A percentile compares a stretch with the other conserved stretches of the same genome.
These are phyloP conservation scores for Dactylellina leptospora DNA, from an alignment of 2,329 filamentous ascomycete genomes.

Conservation along the genomic window DNA sequence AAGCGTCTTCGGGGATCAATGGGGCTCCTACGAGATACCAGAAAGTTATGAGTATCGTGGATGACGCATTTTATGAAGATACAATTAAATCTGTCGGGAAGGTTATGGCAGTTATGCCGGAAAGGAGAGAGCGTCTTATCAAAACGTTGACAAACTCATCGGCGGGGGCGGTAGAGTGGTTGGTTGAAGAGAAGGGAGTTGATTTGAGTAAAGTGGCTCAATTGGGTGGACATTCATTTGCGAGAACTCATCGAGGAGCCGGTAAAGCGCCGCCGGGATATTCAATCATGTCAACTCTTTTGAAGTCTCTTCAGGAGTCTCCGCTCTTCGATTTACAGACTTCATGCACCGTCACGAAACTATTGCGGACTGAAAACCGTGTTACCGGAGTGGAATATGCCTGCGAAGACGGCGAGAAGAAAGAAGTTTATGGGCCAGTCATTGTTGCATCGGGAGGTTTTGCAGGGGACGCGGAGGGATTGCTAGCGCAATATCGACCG, in stretches of 20 bases:
- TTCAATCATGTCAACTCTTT: conserved; percentile 67
- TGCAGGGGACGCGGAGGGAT: conserved; percentile 68
- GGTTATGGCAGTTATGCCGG: conserved; percentile 45
- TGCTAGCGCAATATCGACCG: conserved; percentile 68
- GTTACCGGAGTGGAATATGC: conserved; percentile 67
- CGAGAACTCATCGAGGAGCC: conserved; percentile 69
- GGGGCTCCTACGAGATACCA: conserved; percentile 70
- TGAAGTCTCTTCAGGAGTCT: conserved; percentile 65
- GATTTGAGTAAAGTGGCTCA: conserved; percentile 69
- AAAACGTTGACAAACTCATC: conserved; percentile 64
- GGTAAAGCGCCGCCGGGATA: conserved; percentile 69
- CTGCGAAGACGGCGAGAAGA: conserved; percentile 58
- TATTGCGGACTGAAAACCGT: conserved; percentile 60
- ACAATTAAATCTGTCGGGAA: conserved; percentile 68
- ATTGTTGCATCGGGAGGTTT: conserved; percentile 72
- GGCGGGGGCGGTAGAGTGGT: conserved; percentile 66
- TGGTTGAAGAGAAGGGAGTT: conserved; percentile 67
- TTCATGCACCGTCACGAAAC: conserved; percentile 65
- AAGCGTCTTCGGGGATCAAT: conserved; percentile 74
- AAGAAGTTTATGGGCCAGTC: conserved; percentile 65
- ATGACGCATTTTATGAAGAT: conserved; percentile 66
- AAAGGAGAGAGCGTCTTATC: conserved; percentile 63
- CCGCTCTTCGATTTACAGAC: conserved; percentile 66
- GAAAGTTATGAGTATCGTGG: conserved; percentile 59
- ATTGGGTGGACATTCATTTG: conserved; percentile 68